Percentiles rank a stretch among this genome's conserved stretches.
phyloP scores from a whole-genome alignment of 768 basidiomycete species.

The Botryobasidium botryosum region DNA sequence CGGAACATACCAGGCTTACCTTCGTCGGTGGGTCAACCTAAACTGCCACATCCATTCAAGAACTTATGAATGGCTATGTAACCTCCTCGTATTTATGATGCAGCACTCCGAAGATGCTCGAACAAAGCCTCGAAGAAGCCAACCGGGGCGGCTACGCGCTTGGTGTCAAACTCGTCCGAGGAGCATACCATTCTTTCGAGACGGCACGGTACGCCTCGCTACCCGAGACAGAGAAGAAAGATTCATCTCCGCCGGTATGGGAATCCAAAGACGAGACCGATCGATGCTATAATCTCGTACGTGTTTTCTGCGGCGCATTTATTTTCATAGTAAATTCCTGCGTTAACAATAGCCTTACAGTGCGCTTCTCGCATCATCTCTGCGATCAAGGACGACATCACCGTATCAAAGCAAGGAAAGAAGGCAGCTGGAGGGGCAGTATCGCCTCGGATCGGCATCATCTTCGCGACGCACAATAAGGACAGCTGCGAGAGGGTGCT shows the following conservation, averaged over 20 bases:
- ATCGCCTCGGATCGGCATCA: conserved; percentile 33
- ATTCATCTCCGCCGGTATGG: conserved; percentile 42
- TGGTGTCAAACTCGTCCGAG: conserved; percentile 84
- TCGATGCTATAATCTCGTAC: conserved; percentile 36
- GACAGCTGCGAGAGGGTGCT: conserved; percentile 45
- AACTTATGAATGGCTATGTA: too few species aligned
- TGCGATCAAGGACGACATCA: background rate
- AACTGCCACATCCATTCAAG: too few species aligned
- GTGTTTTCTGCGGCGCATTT: background rate
- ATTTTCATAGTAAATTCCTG: background rate
- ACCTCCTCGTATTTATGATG: background rate
- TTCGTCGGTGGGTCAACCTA: conserved; percentile 37
- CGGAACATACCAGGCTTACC: conserved; percentile 79
- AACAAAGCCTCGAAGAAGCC: conserved; percentile 47
- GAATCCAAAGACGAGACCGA: conserved; percentile 54
- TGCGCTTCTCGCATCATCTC: background rate
- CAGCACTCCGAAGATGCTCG: conserved; percentile 56
- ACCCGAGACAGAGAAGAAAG: conserved; percentile 2
- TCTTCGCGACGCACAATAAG: conserved; percentile 84
- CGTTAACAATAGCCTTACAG: background rate
- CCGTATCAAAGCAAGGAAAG: background rate
- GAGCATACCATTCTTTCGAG: conserved; percentile 80
- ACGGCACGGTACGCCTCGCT: conserved; percentile 28
- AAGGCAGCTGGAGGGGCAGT: too few species aligned
- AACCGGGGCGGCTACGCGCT: conserved; percentile 48